A percentile compares a stretch with the other conserved stretches of the same genome.
phyloP scores from a whole-genome alignment of 2,329 filamentous ascomycete species.

The Penicillium sp. region DNA sequence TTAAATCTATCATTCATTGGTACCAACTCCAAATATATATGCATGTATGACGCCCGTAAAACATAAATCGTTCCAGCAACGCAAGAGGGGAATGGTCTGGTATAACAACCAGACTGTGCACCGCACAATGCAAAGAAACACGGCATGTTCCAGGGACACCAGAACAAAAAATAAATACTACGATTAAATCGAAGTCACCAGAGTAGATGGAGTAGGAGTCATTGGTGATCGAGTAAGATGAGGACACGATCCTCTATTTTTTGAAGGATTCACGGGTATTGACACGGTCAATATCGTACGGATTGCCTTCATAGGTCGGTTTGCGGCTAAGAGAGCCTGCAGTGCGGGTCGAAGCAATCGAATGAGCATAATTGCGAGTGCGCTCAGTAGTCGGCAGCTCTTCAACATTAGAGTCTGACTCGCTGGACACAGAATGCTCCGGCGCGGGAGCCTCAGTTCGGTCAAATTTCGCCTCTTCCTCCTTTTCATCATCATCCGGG shows the following conservation, averaged over 20 bases:
- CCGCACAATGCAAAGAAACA: conserved; percentile 7
- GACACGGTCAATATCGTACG: conserved; percentile 43
- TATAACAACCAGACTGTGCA: conserved; percentile 9
- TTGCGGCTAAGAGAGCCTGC: conserved; percentile 17
- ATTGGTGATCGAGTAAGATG: conserved; percentile 3
- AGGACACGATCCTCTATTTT: conserved; percentile 1
- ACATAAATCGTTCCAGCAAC: conserved; percentile 6
- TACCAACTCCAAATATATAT: conserved; percentile 13
- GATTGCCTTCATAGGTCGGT: conserved; percentile 41
- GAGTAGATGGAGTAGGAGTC: background rate
- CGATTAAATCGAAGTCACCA: conserved; percentile 9
- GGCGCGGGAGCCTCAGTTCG: conserved; percentile 32
- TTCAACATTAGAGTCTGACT: conserved; percentile 21
- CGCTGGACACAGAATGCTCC: conserved; percentile 20
- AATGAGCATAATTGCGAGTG: conserved; percentile 24
- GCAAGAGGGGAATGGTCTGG: conserved; percentile 6
- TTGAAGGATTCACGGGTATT: conserved; percentile 39
- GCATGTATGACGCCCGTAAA: conserved; percentile 13
- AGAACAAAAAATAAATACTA: conserved; percentile 8
- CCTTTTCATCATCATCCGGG: conserved; percentile 17
- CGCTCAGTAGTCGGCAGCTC: conserved; percentile 19
- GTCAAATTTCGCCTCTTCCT: conserved; percentile 25
- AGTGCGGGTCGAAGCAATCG: conserved; percentile 26
- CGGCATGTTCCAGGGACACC: background rate
- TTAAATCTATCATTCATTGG: conserved; percentile 3